These are phyloP conservation scores for Taiozyma onychis DNA, from an alignment of 1,139 yeast genomes.

Conservation along the genomic window DNA sequence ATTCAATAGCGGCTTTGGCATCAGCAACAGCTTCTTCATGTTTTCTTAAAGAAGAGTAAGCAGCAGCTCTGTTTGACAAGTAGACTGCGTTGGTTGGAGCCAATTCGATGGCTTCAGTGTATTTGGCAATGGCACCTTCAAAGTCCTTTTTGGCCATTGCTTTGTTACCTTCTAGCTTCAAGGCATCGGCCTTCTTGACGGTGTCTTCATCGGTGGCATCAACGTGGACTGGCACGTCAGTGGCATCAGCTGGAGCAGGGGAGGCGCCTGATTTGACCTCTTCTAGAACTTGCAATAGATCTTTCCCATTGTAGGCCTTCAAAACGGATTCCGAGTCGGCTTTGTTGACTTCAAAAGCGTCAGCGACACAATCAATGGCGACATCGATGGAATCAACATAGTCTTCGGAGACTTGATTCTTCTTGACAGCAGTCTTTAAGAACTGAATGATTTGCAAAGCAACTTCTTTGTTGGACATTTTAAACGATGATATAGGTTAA, in stretches of 20 bases:
- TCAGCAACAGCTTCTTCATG: conserved; percentile 78
- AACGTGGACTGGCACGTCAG: conserved; percentile 38
- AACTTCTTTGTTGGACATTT: conserved; percentile 49
- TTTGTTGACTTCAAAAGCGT: conserved; percentile 70
- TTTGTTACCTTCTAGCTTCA: conserved; percentile 84
- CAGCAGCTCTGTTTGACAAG: conserved; percentile 95
- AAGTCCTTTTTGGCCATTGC: conserved; percentile 81
- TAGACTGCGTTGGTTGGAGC: conserved; percentile 76
- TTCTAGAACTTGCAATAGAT: conserved; percentile 41
- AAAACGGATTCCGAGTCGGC: conserved; percentile 29
- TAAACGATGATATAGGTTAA: not conserved
- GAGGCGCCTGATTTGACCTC: conserved; percentile 18
- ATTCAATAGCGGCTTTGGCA: conserved; percentile 72
- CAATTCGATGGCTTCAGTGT: conserved; percentile 74
- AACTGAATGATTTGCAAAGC: conserved; percentile 75
- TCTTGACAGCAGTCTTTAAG: conserved; percentile 52
- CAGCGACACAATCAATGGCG: conserved; percentile 88
- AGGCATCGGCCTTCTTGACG: conserved; percentile 71
- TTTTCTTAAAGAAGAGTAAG: conserved; percentile 72
- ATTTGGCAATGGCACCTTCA: conserved; percentile 63
- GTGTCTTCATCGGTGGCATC: conserved; percentile 36
- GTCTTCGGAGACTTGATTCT: conserved; percentile 69
- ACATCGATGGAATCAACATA: conserved; percentile 90
- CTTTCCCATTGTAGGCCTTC: conserved; percentile 40
- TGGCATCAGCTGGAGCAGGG: conserved; percentile 22